phyloP scores from a whole-genome alignment of 306 rosid genomes.

The Fragaria nilgerrensis region DNA sequence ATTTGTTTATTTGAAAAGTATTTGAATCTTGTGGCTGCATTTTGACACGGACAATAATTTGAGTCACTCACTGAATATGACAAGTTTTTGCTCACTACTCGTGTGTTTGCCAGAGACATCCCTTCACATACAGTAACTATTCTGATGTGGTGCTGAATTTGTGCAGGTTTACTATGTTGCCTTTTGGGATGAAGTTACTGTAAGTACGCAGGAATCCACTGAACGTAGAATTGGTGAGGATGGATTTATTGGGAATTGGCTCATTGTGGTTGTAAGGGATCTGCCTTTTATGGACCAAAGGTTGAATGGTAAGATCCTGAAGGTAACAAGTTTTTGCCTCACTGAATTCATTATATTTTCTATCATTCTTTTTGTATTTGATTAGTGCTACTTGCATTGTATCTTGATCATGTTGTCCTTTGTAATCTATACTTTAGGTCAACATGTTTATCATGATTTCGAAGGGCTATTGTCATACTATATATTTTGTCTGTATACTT shows the following conservation, averaged over 20 bases:
- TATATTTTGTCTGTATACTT: not conserved
- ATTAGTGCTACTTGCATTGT: not conserved
- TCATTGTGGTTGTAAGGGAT: slow-evolving; percentile 69
- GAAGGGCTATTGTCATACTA: not conserved
- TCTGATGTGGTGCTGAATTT: slow-evolving; percentile 24
- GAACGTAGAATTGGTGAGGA: slow-evolving; percentile 55
- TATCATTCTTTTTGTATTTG: slow-evolving; percentile 1
- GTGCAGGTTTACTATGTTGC: slow-evolving; percentile 92
- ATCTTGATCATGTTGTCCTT: not conserved
- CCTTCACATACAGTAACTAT: too few species aligned
- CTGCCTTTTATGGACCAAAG: slow-evolving; percentile 94
- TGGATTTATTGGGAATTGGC: slow-evolving; percentile 86
- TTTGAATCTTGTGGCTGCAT: too few species aligned
- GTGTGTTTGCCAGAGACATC: too few species aligned
- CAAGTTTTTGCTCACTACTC: too few species aligned
- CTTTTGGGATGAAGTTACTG: slow-evolving; percentile 96
- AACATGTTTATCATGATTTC: not conserved
- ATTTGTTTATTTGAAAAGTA: too few species aligned
- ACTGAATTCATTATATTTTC: slow-evolving; percentile 4
- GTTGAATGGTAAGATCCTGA: slow-evolving; percentile 93
- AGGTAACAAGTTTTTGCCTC: slow-evolving; percentile 42
- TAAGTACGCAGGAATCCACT: slow-evolving; percentile 56
- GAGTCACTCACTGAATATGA: too few species aligned
- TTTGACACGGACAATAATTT: too few species aligned
- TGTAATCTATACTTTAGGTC: not conserved